These are phyloP conservation scores for Cunninghamia lanceolata DNA, from an alignment of 75 land plant genomes.

Conservation along the genomic window DNA sequence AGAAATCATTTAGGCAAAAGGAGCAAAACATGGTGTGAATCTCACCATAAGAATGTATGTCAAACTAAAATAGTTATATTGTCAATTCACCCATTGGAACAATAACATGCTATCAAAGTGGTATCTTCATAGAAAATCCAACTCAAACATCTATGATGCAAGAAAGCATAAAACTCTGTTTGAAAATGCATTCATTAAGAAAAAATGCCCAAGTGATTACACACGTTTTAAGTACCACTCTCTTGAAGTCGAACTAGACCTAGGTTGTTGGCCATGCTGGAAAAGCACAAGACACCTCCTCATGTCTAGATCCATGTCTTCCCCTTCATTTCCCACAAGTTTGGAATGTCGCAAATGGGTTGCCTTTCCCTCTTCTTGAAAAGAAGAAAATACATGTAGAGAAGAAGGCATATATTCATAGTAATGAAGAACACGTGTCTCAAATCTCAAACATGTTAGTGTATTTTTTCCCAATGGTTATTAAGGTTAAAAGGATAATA, in stretches of 20 bases:
- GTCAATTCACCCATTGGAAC: neutral
- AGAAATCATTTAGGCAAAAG: no score
- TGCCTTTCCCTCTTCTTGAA: no score
- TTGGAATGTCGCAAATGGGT: no score
- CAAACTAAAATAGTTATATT: neutral
- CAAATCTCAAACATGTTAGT: no score
- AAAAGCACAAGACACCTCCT: conserved; percentile 80
- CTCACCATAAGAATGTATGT: neutral
- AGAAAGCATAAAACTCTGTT: neutral
- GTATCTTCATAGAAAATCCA: no score
- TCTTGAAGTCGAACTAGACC: conserved; percentile 23
- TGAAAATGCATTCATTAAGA: neutral
- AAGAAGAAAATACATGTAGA: no score
- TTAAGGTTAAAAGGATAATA: no score
- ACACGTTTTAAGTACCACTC: conserved; percentile 16
- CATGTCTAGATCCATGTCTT: no score
- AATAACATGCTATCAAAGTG: neutral
- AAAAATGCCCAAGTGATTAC: neutral
- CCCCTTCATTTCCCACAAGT: no score
- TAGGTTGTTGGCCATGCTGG: conserved; percentile 80
- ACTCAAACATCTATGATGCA: neutral
- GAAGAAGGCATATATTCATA: no score
- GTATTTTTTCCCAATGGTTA: no score
- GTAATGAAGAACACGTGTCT: no score
- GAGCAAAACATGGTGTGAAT: neutral